Base-by-base conservation (phyloP, 2,329 filamentous ascomycete species). In the Pseudogymnoascus sp. region DNA sequence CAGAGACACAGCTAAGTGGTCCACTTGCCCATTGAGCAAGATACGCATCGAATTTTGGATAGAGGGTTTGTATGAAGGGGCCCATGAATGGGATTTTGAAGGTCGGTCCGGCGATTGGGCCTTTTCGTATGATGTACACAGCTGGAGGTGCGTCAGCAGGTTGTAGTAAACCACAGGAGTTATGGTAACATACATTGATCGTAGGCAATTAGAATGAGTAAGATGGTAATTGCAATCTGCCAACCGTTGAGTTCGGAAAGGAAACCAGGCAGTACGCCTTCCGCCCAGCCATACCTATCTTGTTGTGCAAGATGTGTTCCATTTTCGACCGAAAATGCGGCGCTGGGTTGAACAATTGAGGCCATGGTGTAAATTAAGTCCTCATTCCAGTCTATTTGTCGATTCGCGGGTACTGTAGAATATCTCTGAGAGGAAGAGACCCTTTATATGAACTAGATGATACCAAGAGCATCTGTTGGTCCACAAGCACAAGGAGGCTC, bases 1-100 rank as follows among this genome's bases (percentile, higher is more conserved):
- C 86, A 1, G 89, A 92, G 16, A 93, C 89, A 71, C 90, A 93
- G 74, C 89, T 92, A 65, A 93, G 79, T 19, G 87, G 83, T n/a
- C 87, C 90, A 65, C 88, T 91, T 13, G 84, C 81, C 90, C 90
- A 93, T 79, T 93, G 91, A 11, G 80, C 83, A 70, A 90, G 82
- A 76, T 93, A 93, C 57, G 83, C 79, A 21, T 84, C 82, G 74
- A 93, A 93, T 67, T 87, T 85, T 6, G 90, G 90, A 69, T 90
- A 82, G 31, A 93, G 80, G 2, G 88, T 89, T 71, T 92, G 83
- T 23, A 93, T 77, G 74, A 93, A 93, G 0, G 90, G 90, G 1
- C 90, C 90, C 75, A 92, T 87, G 69, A 89, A 82, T 0, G 86
- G 86, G 37, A 87, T 81, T 71, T 88, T 89, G 79, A 85, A 83